These are phyloP conservation scores for Turritis glabra DNA, from an alignment of 345 rosid species.

Conservation along the genomic window DNA sequence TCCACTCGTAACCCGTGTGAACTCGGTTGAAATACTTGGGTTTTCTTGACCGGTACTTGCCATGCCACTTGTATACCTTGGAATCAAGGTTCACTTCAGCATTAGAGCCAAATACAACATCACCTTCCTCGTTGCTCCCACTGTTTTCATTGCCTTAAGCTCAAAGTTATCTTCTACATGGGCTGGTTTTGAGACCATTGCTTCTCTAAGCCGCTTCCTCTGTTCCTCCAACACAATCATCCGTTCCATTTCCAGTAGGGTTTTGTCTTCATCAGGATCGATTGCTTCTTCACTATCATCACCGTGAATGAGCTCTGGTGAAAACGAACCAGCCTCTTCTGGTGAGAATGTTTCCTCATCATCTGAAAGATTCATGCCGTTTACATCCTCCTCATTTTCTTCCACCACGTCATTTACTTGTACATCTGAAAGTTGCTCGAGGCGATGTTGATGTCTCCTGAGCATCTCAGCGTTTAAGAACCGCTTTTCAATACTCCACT, in stretches of 20 bases:
- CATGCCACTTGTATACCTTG: constrained; percentile 98
- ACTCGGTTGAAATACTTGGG: constrained; percentile 91
- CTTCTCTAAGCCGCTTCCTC: constrained; percentile 70
- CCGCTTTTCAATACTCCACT: constrained; percentile 94
- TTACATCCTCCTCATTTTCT: constrained; percentile 50
- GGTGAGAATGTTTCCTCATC: constrained; percentile 1
- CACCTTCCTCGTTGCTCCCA: constrained; percentile 97
- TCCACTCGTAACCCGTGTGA: constrained; percentile 97
- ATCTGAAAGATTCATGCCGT: constrained; percentile 45
- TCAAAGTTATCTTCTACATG: constrained; percentile 78
- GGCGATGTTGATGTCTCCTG: constrained; percentile 64
- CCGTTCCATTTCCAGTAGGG: constrained; percentile 65
- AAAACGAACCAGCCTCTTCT: constrained; percentile 79
- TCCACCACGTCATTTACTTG: too few relatives aligned
- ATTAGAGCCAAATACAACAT: constrained; percentile 83
- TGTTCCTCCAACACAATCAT: constrained; percentile 65
- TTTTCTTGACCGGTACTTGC: constrained; percentile 86
- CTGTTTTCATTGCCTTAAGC: constrained; percentile 82
- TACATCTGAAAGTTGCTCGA: constrained; percentile 65
- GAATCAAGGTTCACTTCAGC: constrained; percentile 88
- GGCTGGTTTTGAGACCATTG: constrained; percentile 63
- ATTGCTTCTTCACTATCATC: constrained; percentile 80
- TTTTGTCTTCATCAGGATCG: constrained; percentile 92
- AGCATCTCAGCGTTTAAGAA: constrained; percentile 86
- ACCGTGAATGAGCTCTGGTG: constrained; percentile 79